Base-by-base conservation (phyloP, 352 stramenopile species). In the Phytophthora europaea region DNA sequence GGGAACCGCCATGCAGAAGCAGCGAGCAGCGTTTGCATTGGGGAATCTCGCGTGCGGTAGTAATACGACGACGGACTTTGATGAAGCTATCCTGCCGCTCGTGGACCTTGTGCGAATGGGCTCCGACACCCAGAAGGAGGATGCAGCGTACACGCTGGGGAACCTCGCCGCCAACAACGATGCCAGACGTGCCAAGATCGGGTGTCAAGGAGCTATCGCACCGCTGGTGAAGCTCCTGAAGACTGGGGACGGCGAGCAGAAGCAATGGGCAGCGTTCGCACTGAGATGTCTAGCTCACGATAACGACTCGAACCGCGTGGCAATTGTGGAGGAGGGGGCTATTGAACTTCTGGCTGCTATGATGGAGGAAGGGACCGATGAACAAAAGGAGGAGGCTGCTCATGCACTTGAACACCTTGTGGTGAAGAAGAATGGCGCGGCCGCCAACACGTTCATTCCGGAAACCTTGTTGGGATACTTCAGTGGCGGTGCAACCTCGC, bases 1-100 rank as follows among this genome's bases (percentile, higher is more conserved):
- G 1, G 57, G 66, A 16, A 68, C 58, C 6, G 33, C 53, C 23
- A 33, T 47, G 6, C 57, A 68, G 23, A 62, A 73, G 45, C 26
- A 61, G 23, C 26, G 53, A 20, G 58, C 57, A 34, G 58, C 38
- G 6, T 59, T 58, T 26, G 55, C 56, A 9, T 45, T 73, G 58
- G 52, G 38, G 12, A 51, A 54, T 1, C 36, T 71, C 2, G 45
- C 66, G 1, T 70, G 52, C 12, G 56, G 28, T 33, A 62, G 59
- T n/a, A 28, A 57, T 16, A 48, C 31, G 15, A n/a, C 23, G 3
- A 23, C 53, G 28, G 43, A 38, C 15, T 34, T 48, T 13, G 48
- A 57, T 16, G 53, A 47, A 8, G 38, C 40, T 0, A 47, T 64
- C 4, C 5, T 51, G 31, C 52, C 53, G 8, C 53, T 70, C 12